Evolutionary conservation across 1,139 yeast genomes (phyloP), one percentile per base, ranked within the genome.

Genomic region (Saccharomycopsis hybrid): DNA sequence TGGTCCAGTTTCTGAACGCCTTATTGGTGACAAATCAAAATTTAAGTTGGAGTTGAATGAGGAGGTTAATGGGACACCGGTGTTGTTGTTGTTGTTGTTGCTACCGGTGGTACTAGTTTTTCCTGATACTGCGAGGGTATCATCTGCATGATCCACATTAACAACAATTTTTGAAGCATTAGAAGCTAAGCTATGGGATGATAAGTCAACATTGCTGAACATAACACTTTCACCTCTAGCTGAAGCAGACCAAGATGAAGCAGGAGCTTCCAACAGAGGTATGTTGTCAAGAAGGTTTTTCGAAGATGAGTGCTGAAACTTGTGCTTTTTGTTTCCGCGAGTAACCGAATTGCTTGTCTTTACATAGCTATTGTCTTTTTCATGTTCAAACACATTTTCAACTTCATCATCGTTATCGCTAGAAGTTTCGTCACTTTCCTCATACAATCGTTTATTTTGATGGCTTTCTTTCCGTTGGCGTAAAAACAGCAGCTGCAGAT

Each of bases 31-130:
- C 29, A 81, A 63, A 59, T 81, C 86, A 57, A 80, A 73, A 59
- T 77, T 80, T 28, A 84, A 77, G 57, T 72, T 76, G 58, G 84
- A 79, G 60, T 83, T 79, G 62, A 81, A 81, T n/a, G 84, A 78
- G 11, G 85, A 79, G 1, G 63, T 58, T 42, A 59, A 55, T 4
- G 64, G 62, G 43, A 5, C 18, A n/a, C n/a, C n/a, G n/a, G n/a
- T n/a, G n/a, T n/a, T n/a, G n/a, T n/a, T n/a, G n/a, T n/a, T n/a
- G n/a, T n/a, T n/a, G n/a, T n/a, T n/a, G n/a, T n/a, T n/a, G n/a
- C n/a, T n/a, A 7, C 24, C 39, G 13, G 7, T 52, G 5, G 25
- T 13, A 40, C 40, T 37, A 7, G 7, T 9, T 37, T 13, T 25
- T 13, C 40, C 37, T 33, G 40, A 27, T n/a, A n/a, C n/a, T 32